These are phyloP conservation scores for Hawksworthiomyces lignivorus DNA, from an alignment of 2,329 filamentous ascomycete genomes.

Conservation along the genomic window DNA sequence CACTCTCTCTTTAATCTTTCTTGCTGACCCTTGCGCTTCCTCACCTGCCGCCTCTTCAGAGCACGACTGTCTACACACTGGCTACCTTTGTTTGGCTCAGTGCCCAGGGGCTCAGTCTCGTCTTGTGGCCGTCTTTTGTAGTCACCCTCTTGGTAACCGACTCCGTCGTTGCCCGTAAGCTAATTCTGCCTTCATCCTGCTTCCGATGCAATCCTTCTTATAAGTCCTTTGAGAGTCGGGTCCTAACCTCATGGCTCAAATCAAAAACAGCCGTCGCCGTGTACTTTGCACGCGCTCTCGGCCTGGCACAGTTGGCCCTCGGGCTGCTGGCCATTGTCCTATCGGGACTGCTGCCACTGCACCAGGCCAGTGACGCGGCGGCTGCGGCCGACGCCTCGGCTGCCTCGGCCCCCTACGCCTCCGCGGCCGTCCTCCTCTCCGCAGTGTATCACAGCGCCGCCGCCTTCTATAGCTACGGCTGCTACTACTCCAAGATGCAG, in stretches of 20 bases:
- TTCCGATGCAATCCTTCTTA: not conserved
- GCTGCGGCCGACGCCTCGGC: constrained; percentile 40
- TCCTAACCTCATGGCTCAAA: not conserved
- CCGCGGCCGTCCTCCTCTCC: constrained; percentile 59
- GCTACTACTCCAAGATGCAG: constrained; percentile 51
- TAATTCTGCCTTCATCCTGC: not conserved
- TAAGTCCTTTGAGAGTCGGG: too few species aligned
- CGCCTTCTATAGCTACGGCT: constrained; percentile 61
- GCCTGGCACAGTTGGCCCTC: constrained; percentile 58
- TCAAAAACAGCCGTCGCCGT: constrained; percentile 48
- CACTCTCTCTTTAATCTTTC: too few species aligned
- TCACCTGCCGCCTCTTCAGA: constrained; percentile 22
- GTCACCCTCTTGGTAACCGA: constrained; percentile 17
- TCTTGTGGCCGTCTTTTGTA: constrained; percentile 40
- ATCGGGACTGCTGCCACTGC: constrained; percentile 61
- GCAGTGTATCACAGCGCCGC: constrained; percentile 55
- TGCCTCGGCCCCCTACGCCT: constrained; percentile 55
- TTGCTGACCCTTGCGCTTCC: too few species aligned
- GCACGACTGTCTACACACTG: constrained; percentile 42
- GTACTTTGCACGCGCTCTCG: constrained; percentile 67
- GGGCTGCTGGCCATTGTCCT: constrained; percentile 58
- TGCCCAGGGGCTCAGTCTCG: constrained; percentile 37
- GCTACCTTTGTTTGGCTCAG: constrained; percentile 43
- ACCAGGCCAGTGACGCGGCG: constrained; percentile 30
- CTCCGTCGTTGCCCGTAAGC: constrained; percentile 24